These are phyloP conservation scores for Acephala macrosclerotiorum DNA, from an alignment of 2,329 filamentous ascomycete genomes.

Conservation along the genomic window DNA sequence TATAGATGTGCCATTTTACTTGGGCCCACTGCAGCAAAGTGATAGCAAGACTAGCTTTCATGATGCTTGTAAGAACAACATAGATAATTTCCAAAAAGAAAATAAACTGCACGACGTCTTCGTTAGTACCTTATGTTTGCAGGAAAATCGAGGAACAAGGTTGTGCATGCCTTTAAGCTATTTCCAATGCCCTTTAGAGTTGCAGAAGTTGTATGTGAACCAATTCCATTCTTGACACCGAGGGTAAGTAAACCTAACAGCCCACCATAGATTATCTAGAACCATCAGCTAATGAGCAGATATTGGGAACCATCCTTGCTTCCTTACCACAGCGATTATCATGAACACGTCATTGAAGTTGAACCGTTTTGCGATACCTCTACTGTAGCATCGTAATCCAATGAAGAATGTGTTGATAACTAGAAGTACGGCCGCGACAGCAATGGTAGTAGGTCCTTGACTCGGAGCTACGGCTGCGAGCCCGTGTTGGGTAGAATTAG, in stretches of 20 bases:
- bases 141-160: background rate
- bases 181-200: constrained; percentile 16
- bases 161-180: constrained; percentile 20
- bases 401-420: constrained; percentile 27
- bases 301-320: no score
- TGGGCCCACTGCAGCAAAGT: constrained; percentile 31
- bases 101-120: constrained; percentile 21
- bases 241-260: constrained; percentile 29
- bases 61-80: constrained; percentile 32
- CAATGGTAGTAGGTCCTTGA: constrained; percentile 23
- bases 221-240: constrained; percentile 31
- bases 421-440: constrained; percentile 20
- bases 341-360: constrained; percentile 33
- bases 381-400: constrained; percentile 25
- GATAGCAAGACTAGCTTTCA: constrained; percentile 34
- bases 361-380: constrained; percentile 28
- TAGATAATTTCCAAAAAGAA: constrained; percentile 37
- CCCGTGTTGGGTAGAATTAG: background rate
- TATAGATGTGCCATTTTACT: constrained; percentile 21
- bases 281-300: constrained; percentile 1
- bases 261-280: constrained; percentile 21
- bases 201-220: constrained; percentile 24
- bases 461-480: background rate
- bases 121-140: constrained; percentile 3
- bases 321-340: constrained; percentile 27